Percentiles rank a stretch among this genome's conserved stretches.
Conservation (phyloP, 305 asterid genomes). For the Fraxinus ornus region DNA sequence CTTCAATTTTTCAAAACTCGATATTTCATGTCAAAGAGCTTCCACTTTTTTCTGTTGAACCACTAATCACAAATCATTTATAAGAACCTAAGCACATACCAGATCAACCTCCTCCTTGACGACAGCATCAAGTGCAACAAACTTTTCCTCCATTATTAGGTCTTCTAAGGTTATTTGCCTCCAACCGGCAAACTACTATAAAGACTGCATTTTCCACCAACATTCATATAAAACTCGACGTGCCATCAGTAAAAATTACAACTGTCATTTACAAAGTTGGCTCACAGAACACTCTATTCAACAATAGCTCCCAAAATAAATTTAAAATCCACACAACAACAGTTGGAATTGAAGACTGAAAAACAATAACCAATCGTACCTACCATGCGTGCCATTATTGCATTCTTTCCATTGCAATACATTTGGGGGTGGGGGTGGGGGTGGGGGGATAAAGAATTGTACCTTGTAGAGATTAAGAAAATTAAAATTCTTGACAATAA, state of each 20-base stretch:
- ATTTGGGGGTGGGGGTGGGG: too few species aligned
- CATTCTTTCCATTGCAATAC: too few species aligned
- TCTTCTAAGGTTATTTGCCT: slow-evolving; percentile 6
- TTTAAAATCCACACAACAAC: background rate
- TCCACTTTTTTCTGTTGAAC: background rate
- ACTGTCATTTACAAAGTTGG: background rate
- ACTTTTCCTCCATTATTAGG: slow-evolving; percentile 34
- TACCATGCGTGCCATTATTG: too few species aligned
- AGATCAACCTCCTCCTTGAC: slow-evolving; percentile 47
- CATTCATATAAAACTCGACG: background rate
- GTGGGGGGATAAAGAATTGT: background rate
- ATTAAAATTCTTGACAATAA: background rate
- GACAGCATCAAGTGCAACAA: slow-evolving; percentile 42
- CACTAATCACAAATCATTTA: background rate
- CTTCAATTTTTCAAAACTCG: background rate
- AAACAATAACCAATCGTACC: background rate
- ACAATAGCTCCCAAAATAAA: background rate
- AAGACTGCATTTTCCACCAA: slow-evolving; percentile 14
- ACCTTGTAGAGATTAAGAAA: background rate
- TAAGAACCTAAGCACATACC: slow-evolving; percentile 16
- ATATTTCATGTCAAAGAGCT: background rate
- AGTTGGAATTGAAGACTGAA: background rate
- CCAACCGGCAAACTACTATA: slow-evolving; percentile 12
- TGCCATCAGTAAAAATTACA: background rate
- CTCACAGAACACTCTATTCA: background rate